A percentile compares a stretch with the other conserved stretches of the same genome.
phyloP scores from a whole-genome alignment of 805 yeast genomes.

The Candida palmyrensis region DNA sequence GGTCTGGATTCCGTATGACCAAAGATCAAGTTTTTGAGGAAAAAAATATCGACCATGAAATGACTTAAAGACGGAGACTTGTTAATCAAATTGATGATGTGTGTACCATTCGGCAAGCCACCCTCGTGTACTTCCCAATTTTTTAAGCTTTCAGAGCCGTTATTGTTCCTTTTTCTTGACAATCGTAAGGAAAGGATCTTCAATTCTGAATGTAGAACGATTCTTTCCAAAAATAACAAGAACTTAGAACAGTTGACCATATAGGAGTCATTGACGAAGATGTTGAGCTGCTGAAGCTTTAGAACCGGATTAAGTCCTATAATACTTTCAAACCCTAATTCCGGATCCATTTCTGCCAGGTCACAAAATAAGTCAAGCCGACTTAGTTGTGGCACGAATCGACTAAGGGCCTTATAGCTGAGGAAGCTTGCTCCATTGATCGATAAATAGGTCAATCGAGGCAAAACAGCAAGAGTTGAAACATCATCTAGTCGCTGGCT shows the following conservation, averaged over 20 bases:
- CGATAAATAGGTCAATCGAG: constrained; percentile 10
- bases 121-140: too few relatives aligned
- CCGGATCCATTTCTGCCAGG: constrained; percentile 11
- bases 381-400: constrained; percentile 6
- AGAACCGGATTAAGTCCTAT: neutral
- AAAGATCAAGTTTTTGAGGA: too few relatives aligned
- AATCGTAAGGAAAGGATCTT: too few relatives aligned
- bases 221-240: constrained; percentile 5
- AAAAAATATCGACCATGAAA: too few relatives aligned
- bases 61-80: too few relatives aligned
- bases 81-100: too few relatives aligned
- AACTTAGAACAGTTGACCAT: constrained; percentile 9
- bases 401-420: constrained; percentile 4
- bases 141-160: too few relatives aligned
- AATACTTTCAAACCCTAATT: constrained; percentile 3
- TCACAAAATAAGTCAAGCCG: constrained; percentile 18
- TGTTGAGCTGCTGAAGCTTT: constrained; percentile 8
- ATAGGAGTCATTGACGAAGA: constrained; percentile 12
- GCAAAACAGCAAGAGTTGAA: neutral
- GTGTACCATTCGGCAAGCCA: too few relatives aligned
- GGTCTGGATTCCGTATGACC: too few relatives aligned
- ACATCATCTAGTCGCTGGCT: neutral
- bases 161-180: too few relatives aligned
- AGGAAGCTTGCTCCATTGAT: constrained; percentile 13
- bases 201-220: too few relatives aligned